These are phyloP conservation scores for Cryptosporidium ryanae DNA, from an alignment of 169 alveolate species.

Conservation along the genomic window DNA sequence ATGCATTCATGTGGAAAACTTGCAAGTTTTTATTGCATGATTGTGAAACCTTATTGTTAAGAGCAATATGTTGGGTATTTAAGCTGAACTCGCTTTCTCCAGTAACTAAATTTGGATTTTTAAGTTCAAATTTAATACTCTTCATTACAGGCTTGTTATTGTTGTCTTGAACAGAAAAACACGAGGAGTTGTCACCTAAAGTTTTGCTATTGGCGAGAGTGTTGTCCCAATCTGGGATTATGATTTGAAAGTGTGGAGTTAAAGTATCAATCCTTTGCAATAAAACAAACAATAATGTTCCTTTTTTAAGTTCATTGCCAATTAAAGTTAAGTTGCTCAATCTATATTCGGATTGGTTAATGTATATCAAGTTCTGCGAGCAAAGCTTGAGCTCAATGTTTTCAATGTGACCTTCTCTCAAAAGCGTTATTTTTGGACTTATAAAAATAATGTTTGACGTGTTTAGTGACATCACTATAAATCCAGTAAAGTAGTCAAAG, in stretches of 20 bases:
- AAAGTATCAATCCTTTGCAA: not conserved
- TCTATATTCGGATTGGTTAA: conserved; percentile 18
- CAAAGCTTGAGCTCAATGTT: not conserved
- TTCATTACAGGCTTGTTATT: conserved; percentile 8
- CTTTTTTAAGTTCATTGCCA: not conserved
- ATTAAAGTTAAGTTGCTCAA: not conserved
- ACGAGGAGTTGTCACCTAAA: not conserved
- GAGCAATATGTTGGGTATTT: too few species aligned
- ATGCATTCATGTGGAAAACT: too few species aligned
- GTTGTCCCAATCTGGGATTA: conserved; percentile 28
- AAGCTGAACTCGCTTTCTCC: too few species aligned
- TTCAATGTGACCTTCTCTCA: conserved; percentile 16
- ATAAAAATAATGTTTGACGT: not conserved
- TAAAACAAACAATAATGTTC: not conserved
- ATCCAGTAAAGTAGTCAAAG: conserved; percentile 27
- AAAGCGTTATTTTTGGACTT: conserved; percentile 5
- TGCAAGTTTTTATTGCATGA: too few species aligned
- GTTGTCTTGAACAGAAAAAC: conserved; percentile 6
- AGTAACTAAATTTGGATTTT: not conserved
- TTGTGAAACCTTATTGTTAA: too few species aligned
- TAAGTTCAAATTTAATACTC: not conserved
- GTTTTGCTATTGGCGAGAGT: not conserved
- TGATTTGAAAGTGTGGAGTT: not conserved
- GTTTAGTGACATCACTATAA: conserved; percentile 3
- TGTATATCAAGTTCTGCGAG: conserved; percentile 6